Conservation (phyloP, 192 early-diverging fungal species). For the Entomortierella parvispora region DNA sequence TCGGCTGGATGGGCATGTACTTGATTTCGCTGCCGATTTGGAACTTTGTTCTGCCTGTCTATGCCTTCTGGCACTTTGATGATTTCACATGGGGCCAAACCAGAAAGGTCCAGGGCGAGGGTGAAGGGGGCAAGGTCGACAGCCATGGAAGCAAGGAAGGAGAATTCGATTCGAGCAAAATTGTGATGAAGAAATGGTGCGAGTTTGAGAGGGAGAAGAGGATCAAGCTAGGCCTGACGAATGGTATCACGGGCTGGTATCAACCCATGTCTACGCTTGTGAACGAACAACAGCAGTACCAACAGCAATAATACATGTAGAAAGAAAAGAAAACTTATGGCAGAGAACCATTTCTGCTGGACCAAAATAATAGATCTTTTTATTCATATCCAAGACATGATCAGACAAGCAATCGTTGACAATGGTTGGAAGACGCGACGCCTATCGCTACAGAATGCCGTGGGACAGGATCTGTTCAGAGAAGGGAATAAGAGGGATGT, state of each 20-base stretch:
- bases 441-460: too few relatives aligned
- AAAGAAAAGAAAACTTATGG: too few relatives aligned
- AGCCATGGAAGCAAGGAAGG: constrained; percentile 76
- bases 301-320: too few relatives aligned
- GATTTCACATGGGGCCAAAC: constrained; percentile 91
- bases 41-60: constrained; percentile 81
- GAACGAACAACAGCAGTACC: too few relatives aligned
- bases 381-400: too few relatives aligned
- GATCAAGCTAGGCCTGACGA: constrained; percentile 45
- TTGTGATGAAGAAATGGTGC: constrained; percentile 83
- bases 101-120: constrained; percentile 71
- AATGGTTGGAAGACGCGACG: too few relatives aligned
- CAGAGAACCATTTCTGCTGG: too few relatives aligned
- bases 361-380: too few relatives aligned
- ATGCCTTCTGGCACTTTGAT: constrained; percentile 90
- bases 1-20: constrained; percentile 88
- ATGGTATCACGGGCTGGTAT: constrained; percentile 50
- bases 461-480: too few relatives aligned
- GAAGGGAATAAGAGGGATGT: too few relatives aligned
- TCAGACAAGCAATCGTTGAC: too few relatives aligned
- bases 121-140: constrained; percentile 58
- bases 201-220: constrained; percentile 75
- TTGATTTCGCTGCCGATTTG: constrained; percentile 77
- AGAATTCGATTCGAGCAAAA: constrained; percentile 76
- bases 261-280: constrained; percentile 22